These are phyloP conservation scores for Agrocybe praecox DNA, from an alignment of 768 basidiomycete genomes.

Conservation along the genomic window DNA sequence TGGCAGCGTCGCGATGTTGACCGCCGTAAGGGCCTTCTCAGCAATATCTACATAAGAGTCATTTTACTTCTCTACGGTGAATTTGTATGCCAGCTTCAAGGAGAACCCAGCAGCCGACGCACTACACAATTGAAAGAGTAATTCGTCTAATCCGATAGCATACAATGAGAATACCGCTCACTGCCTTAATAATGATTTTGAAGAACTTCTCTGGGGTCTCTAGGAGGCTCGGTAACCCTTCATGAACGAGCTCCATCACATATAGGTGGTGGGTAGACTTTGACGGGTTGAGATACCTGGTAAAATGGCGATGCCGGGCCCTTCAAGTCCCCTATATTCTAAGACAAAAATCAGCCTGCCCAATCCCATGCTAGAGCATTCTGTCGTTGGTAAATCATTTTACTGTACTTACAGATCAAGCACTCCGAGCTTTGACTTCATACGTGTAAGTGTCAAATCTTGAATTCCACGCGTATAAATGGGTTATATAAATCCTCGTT, in stretches of 20 bases:
- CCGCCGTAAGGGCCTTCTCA: conserved; percentile 35
- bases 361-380: conserved; percentile 41
- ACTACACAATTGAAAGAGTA: conserved; percentile 21
- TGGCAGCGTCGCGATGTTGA: conserved; percentile 35
- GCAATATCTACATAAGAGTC: conserved; percentile 48
- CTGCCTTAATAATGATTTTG: conserved; percentile 24
- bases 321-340: conserved; percentile 44
- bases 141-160: too few species aligned
- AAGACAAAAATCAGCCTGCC: conserved; percentile 40
- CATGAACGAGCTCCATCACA: conserved; percentile 28
- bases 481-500: neutral
- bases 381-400: neutral
- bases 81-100: conserved; percentile 48
- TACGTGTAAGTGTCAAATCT: neutral
- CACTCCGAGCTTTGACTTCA: conserved; percentile 28
- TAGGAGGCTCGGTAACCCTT: conserved; percentile 30
- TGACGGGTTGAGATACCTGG: conserved; percentile 38
- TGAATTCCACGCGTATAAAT: too few species aligned
- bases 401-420: neutral
- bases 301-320: conserved; percentile 40
- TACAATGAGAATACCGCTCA: conserved; percentile 23
- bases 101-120: conserved; percentile 40
- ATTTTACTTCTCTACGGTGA: conserved; percentile 35
- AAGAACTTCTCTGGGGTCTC: conserved; percentile 33
- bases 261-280: conserved; percentile 31